These are phyloP conservation scores for Lophiotrema nucula DNA, from an alignment of 495 filamentous ascomycete genomes.

Conservation along the genomic window DNA sequence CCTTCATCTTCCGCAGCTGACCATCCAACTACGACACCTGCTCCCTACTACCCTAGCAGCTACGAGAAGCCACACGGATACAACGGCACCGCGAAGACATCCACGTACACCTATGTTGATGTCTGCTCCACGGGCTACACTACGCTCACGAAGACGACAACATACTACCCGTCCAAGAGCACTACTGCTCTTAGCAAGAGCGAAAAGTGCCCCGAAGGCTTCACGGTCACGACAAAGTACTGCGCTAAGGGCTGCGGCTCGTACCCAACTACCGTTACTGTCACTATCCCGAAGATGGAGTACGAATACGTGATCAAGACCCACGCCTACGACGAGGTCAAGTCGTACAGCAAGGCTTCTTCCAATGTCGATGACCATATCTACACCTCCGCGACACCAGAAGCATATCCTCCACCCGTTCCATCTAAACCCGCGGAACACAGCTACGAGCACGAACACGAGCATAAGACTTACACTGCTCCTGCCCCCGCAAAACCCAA, in stretches of 20 bases:
- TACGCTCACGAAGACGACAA: neutral
- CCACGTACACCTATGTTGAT: constrained; percentile 9
- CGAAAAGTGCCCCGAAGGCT: neutral
- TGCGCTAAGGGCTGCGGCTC: constrained; percentile 7
- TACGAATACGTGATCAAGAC: neutral
- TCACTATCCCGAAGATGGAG: constrained; percentile 2
- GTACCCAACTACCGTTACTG: constrained; percentile 1
- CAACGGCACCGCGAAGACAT: neutral
- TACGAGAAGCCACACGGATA: neutral
- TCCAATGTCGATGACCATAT: too few relatives aligned
- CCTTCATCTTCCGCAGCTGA: neutral
- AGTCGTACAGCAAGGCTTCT: neutral
- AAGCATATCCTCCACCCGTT: neutral
- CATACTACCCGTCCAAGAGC: neutral
- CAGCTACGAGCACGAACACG: neutral
- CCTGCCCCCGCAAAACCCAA: neutral
- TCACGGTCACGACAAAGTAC: constrained; percentile 3
- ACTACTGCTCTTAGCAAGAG: neutral
- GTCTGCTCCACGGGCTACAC: constrained; percentile 12
- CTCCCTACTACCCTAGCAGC: neutral
- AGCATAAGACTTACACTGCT: neutral
- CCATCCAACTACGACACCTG: neutral
- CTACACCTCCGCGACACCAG: neutral
- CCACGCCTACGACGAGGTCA: neutral
- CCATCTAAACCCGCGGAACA: neutral